These are phyloP conservation scores for Oryza meyeriana DNA, from an alignment of 176 grass and related monocot genomes.

Conservation along the genomic window DNA sequence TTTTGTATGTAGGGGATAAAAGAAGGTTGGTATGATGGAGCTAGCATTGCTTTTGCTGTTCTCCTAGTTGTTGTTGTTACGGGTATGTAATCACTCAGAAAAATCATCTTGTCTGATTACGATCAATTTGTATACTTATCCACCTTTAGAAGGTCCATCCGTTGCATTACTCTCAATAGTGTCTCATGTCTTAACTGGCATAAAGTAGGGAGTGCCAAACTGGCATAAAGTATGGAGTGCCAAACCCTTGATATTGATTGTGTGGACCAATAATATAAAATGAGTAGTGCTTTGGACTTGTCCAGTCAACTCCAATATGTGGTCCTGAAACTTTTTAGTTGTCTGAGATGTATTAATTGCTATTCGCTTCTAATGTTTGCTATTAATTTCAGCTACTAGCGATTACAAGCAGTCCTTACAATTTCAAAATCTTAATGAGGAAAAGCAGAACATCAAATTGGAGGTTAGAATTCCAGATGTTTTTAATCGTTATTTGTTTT, in stretches of 20 bases:
- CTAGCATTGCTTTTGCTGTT: constrained; percentile 90
- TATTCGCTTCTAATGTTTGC: not conserved
- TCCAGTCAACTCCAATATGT: not conserved
- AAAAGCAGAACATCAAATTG: constrained; percentile 89
- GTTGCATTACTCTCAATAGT: not conserved
- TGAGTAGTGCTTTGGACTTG: not conserved
- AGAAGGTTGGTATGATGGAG: constrained; percentile 98
- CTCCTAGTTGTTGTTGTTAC: constrained; percentile 89
- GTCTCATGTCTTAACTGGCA: not conserved
- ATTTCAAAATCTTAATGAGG: constrained; percentile 94
- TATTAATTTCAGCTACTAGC: constrained; percentile 57
- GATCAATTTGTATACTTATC: not conserved
- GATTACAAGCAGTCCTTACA: constrained; percentile 91
- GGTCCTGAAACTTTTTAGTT: not conserved
- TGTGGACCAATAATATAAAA: not conserved
- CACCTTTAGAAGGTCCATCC: not conserved
- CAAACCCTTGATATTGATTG: too few relatives aligned
- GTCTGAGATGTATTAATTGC: not conserved
- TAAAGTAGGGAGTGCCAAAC: not conserved
- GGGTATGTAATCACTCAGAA: constrained; percentile 36
- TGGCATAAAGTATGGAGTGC: too few relatives aligned
- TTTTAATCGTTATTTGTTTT: not conserved
- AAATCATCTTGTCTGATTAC: not conserved
- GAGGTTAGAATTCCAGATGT: constrained; percentile 48
- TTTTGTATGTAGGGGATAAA: constrained; percentile 65